A percentile compares a stretch with the other conserved stretches of the same genome.
These are phyloP conservation scores for Bauhinia variegata DNA, from an alignment of 306 rosid species.

Conservation along the genomic window DNA sequence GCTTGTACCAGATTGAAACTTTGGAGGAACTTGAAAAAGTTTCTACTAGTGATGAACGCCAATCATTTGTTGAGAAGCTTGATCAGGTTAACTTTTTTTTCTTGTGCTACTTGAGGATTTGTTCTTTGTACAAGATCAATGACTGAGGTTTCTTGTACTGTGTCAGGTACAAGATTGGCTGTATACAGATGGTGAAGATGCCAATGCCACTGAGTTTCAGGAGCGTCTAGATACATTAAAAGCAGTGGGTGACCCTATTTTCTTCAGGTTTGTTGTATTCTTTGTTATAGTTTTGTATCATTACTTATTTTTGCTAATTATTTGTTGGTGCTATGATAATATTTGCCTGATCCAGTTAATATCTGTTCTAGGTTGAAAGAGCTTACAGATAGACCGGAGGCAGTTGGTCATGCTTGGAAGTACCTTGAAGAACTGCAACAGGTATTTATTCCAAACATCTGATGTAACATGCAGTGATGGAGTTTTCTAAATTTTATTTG, in stretches of 20 bases:
- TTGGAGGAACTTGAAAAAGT: conserved; percentile 64
- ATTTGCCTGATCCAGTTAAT: conserved; percentile 38
- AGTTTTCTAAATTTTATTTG: not conserved
- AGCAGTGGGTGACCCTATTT: conserved; percentile 82
- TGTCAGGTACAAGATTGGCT: conserved; percentile 96
- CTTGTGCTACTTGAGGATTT: conserved; percentile 12
- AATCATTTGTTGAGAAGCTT: conserved; percentile 77
- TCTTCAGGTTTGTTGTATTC: conserved; percentile 67
- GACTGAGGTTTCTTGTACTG: conserved; percentile 29
- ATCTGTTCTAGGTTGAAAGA: conserved; percentile 76
- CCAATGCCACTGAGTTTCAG: conserved; percentile 84
- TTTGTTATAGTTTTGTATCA: not conserved
- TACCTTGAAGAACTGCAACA: conserved; percentile 72
- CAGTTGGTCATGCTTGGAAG: conserved; percentile 65
- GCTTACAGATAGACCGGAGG: conserved; percentile 78
- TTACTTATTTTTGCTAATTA: conserved; percentile 13
- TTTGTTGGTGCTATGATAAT: conserved; percentile 10
- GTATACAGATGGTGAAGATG: conserved; percentile 96
- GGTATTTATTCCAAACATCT: conserved; percentile 48
- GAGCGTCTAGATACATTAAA: conserved; percentile 71
- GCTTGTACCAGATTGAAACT: conserved; percentile 77
- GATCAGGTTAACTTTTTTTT: conserved; percentile 69
- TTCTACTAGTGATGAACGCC: conserved; percentile 77
- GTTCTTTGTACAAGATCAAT: conserved; percentile 6
- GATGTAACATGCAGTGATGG: conserved; percentile 17